Base-by-base conservation (phyloP, 768 basidiomycete genomes). In the Hirschioporus abietinus region DNA sequence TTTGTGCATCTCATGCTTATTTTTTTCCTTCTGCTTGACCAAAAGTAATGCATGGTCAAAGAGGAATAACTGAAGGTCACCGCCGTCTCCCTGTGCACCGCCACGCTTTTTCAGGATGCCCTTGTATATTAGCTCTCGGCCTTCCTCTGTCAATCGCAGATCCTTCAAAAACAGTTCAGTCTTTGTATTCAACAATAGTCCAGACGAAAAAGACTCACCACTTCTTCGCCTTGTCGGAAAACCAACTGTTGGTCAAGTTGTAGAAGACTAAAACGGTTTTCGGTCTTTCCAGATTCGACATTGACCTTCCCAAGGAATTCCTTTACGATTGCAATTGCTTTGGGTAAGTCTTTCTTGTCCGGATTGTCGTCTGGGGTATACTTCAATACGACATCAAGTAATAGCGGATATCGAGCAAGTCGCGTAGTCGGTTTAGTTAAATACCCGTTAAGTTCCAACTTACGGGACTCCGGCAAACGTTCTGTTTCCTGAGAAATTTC, bases 341-440 rank as follows among this genome's bases (percentile, higher is more conserved):
- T 87, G 0, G 89, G 87, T 24, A 99, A 80, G 5, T 80, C 79
- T 24, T 81, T 77, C 78, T 95, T 94, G 76, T 99, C 97, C 0
- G 90, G 87, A 72, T 88, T 92, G 72, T 95, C 94, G 27, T 95
- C 93, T 0, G 91, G 87, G 0, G 97, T 99, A 63, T 95, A 88
- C 77, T 98, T 99, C 66, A 91, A 79, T 12, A 97, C 93, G 18
- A 93, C 96, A 70, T 93, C 95, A 34, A 99, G 83, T 1, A 99
- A 80, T 1, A 99, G 83, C 7, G 97, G 97, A 75, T 99, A 99
- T 69, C 97, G 84, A n/a, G 96, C 97, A 27, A 99, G 83, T 71
- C 97, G 89, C 6, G 97, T 99, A 1, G 97, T 99, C 1, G 97
- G 97, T 76, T 98, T 99, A 7, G 97, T 99, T 57, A 99, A 81